Percentiles rank a stretch among this genome's conserved stretches.
These are phyloP conservation scores for Mycena galopus DNA, from an alignment of 768 basidiomycete species.

Conservation along the genomic window DNA sequence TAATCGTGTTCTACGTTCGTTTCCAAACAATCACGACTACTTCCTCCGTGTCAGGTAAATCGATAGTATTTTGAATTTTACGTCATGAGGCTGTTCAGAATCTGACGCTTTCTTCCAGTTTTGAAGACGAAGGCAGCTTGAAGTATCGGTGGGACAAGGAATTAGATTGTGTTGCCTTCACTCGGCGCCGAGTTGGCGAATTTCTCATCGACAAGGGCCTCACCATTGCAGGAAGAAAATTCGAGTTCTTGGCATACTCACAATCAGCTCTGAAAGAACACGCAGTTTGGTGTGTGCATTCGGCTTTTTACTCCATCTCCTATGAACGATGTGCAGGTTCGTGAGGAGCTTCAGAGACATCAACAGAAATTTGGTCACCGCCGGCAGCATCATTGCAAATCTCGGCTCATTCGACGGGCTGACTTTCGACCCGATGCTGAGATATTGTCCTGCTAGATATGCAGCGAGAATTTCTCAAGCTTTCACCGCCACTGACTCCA, in stretches of 20 bases:
- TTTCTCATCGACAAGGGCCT: constrained; percentile 60
- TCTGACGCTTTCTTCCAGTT: constrained; percentile 42
- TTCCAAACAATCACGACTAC: constrained; percentile 58
- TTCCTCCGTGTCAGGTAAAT: constrained; percentile 70
- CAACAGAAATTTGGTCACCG: constrained; percentile 49
- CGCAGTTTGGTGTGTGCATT: constrained; percentile 61
- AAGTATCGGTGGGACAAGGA: constrained; percentile 70
- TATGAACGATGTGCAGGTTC: constrained; percentile 59
- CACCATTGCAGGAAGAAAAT: constrained; percentile 65
- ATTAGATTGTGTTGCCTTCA: constrained; percentile 64
- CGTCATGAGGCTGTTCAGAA: too few species aligned
- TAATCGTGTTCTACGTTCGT: constrained; percentile 72
- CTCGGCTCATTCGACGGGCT: constrained; percentile 68
- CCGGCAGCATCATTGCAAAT: constrained; percentile 63
- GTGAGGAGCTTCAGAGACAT: constrained; percentile 65
- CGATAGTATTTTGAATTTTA: too few species aligned
- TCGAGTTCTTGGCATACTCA: constrained; percentile 79
- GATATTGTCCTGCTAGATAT: constrained; percentile 76
- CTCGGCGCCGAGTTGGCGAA: constrained; percentile 60
- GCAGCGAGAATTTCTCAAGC: constrained; percentile 81
- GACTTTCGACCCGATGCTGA: constrained; percentile 59
- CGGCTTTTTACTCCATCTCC: neutral
- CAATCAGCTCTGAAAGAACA: constrained; percentile 81
- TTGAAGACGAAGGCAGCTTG: constrained; percentile 69
- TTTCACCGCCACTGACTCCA: constrained; percentile 80